Percentiles rank a stretch among this genome's conserved stretches.
These are phyloP conservation scores for Puccinia coronata DNA, from an alignment of 1,284 basidiomycete species.

Conservation along the genomic window DNA sequence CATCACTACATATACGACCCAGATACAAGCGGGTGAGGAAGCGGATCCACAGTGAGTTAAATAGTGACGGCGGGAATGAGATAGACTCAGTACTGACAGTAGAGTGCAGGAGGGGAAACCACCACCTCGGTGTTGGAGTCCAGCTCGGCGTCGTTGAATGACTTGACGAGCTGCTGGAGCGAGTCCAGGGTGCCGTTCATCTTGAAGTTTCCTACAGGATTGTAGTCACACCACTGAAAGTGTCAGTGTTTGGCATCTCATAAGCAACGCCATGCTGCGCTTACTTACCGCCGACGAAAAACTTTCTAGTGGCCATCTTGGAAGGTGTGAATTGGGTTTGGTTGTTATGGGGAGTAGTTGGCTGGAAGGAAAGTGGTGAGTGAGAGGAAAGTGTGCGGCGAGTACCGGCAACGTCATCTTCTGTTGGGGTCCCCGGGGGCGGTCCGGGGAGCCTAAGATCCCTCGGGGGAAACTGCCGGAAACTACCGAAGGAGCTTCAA, in stretches of 20 bases:
- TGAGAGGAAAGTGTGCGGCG: too few relatives aligned
- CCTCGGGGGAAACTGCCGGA: too few relatives aligned
- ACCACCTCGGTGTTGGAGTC: slow-evolving; percentile 80
- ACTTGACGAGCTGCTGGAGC: slow-evolving; percentile 68
- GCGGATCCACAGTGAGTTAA: too few relatives aligned
- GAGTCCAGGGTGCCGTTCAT: slow-evolving; percentile 71
- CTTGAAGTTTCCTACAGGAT: slow-evolving; percentile 76
- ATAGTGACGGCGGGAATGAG: too few relatives aligned
- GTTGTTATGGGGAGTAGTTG: too few relatives aligned
- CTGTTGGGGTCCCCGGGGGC: too few relatives aligned
- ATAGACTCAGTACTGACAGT: slow-evolving; percentile 61
- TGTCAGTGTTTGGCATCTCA: too few relatives aligned
- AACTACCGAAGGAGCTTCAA: too few relatives aligned
- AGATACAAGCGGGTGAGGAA: neutral
- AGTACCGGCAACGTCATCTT: too few relatives aligned
- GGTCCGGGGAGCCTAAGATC: too few relatives aligned
- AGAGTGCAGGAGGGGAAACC: slow-evolving; percentile 84
- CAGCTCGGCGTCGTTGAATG: slow-evolving; percentile 74
- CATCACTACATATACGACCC: neutral
- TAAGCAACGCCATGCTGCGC: neutral
- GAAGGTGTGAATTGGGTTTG: neutral
- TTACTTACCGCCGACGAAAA: slow-evolving; percentile 73
- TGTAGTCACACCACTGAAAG: too few relatives aligned
- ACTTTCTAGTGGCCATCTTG: slow-evolving; percentile 69
- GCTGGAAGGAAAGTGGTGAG: too few relatives aligned